Evolutionary conservation across 768 basidiomycete genomes (phyloP).

Genomic region (Russula sp.): DNA sequence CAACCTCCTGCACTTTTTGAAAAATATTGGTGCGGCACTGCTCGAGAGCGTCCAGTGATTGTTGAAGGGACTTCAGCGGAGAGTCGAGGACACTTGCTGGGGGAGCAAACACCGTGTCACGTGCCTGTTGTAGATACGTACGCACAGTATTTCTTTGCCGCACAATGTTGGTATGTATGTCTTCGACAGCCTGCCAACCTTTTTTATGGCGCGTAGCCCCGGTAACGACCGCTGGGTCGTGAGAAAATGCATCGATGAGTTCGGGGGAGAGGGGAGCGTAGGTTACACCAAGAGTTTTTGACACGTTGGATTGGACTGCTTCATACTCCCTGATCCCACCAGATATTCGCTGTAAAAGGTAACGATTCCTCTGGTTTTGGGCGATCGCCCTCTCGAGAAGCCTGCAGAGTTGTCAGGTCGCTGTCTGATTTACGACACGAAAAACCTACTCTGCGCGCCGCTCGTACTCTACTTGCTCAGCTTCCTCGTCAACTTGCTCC

Average conservation of each 20-base stretch:
- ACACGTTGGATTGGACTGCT: conserved; percentile 46
- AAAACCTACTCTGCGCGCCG: conserved; percentile 46
- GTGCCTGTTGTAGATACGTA: conserved; percentile 14
- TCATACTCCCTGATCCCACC: conserved; percentile 62
- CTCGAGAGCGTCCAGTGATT: conserved; percentile 47
- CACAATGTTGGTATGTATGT: conserved; percentile 57
- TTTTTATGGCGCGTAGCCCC: conserved; percentile 52
- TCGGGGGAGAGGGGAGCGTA: conserved; percentile 53
- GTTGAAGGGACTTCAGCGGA: conserved; percentile 46
- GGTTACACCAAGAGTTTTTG: conserved; percentile 42
- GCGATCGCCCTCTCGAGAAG: conserved; percentile 51
- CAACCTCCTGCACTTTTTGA: conserved; percentile 44
- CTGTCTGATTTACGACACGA: background rate
- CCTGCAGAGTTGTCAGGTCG: conserved; percentile 33
- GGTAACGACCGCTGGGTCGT: conserved; percentile 73
- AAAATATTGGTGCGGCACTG: conserved; percentile 40
- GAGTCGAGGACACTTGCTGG: conserved; percentile 43
- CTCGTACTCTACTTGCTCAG: conserved; percentile 52
- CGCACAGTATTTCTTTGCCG: conserved; percentile 47
- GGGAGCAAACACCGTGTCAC: conserved; percentile 23
- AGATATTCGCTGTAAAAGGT: conserved; percentile 61
- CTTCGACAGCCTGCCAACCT: conserved; percentile 72
- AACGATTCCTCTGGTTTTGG: conserved; percentile 64
- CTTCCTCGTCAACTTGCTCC: conserved; percentile 41
- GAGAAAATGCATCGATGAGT: conserved; percentile 65